Conservation (phyloP, 2,329 filamentous ascomycete species). For the Nothopassalora personata region DNA sequence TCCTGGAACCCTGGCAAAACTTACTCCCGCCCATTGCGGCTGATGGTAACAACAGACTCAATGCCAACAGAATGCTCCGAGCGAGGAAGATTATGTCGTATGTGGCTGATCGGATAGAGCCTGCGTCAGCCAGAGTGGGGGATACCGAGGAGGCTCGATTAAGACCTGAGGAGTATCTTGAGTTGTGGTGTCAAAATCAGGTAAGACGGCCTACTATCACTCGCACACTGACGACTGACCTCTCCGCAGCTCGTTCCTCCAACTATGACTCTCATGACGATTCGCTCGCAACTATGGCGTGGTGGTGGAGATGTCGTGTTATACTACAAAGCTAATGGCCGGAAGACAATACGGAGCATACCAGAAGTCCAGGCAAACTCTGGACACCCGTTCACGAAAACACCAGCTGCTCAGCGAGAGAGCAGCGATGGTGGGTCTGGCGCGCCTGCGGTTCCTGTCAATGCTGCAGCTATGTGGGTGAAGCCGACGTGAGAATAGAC, state of each 20-base stretch:
- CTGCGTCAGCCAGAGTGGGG: slow-evolving; percentile 39
- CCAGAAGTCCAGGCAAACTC: not conserved
- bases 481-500: not conserved
- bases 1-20: slow-evolving; percentile 75
- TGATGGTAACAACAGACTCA: slow-evolving; percentile 82
- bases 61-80: slow-evolving; percentile 93
- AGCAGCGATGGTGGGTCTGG: not conserved
- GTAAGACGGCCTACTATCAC: slow-evolving; percentile 51
- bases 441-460: not conserved
- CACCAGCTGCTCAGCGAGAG: not conserved
- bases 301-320: slow-evolving; percentile 88
- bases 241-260: slow-evolving; percentile 56
- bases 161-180: slow-evolving; percentile 85
- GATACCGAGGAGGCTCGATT: slow-evolving; percentile 49
- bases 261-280: slow-evolving; percentile 88
- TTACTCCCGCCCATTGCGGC: slow-evolving; percentile 66
- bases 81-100: slow-evolving; percentile 93
- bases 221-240: not conserved
- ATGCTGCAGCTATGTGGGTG: not conserved
- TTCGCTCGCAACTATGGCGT: slow-evolving; percentile 90
- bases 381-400: not conserved
- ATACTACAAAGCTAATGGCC: slow-evolving; percentile 88
- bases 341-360: slow-evolving; percentile 51
- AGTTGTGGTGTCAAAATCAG: slow-evolving; percentile 90
- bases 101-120: slow-evolving; percentile 84